phyloP scores from a whole-genome alignment of 2,329 filamentous ascomycete species.

The Cladosporium oxysporum region DNA sequence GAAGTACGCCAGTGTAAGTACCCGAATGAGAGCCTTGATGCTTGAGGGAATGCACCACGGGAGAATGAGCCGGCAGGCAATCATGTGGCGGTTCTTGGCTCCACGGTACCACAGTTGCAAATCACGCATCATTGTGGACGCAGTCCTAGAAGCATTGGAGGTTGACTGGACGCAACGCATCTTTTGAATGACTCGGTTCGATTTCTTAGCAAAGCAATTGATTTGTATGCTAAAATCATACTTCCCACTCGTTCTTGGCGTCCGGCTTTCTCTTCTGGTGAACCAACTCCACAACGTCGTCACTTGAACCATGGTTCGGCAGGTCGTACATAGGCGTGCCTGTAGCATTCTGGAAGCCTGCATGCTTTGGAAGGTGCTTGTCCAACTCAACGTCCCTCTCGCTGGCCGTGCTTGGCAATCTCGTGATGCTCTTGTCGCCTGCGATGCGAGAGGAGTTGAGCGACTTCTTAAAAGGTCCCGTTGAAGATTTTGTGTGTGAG shows the following conservation, averaged over 20 bases:
- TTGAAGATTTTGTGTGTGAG: background rate
- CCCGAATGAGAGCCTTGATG: background rate
- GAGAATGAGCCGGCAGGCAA: background rate
- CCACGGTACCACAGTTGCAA: background rate
- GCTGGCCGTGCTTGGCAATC: background rate
- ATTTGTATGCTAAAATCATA: background rate
- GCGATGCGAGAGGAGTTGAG: background rate
- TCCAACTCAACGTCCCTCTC: background rate
- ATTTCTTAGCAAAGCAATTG: too few species aligned
- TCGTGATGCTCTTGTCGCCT: background rate
- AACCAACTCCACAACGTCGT: constrained; percentile 1
- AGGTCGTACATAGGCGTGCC: background rate
- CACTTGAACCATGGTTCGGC: background rate
- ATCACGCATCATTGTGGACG: background rate
- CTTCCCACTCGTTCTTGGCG: background rate
- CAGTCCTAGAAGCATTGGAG: background rate
- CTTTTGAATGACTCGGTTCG: too few species aligned
- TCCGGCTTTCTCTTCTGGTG: background rate
- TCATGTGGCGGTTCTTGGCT: background rate
- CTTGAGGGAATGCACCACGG: background rate
- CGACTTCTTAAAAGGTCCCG: background rate
- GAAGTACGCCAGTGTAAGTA: background rate
- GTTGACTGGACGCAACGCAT: background rate
- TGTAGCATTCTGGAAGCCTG: background rate
- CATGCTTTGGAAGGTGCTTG: background rate